Evolutionary conservation across 129 eudicot genomes (phyloP), one percentile per base, ranked within the genome.

Genomic region (Oenanthe sinensis): DNA sequence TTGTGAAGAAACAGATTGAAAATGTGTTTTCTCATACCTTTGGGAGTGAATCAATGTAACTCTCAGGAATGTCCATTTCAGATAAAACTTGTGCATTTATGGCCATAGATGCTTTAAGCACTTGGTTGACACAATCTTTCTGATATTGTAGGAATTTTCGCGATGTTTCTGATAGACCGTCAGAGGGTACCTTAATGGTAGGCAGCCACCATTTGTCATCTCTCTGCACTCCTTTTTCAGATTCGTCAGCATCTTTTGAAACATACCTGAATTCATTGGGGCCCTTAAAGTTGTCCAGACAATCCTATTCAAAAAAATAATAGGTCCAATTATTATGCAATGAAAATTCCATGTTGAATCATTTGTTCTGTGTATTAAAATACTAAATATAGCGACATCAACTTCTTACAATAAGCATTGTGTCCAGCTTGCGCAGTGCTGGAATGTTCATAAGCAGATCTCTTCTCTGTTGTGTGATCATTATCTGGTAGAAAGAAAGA

Each of bases 381-480:
- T 19, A 36, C 8, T 28, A 20, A 42, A 42, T 8, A 44, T 10
- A n/a, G 54, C n/a, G 76, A 45, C 10, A 40, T n/a, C 33, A n/a
- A 54, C 33, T 72, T 44, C 85, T 83, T 78, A 83, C 82, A 30
- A 78, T 79, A 47, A 78, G 85, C 86, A 87, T 84, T 0, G 84
- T 79, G 47, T 87, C 90, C 17, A 87, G 87, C 76, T 87, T 87
- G 49, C 87, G 85, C 33, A 87, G 65, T 10, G 90, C 90, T 36
- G 90, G 90, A 55, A 87, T 81, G 77, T 84, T 87, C 81, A 84
- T 83, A 45, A 44, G 86, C 13, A 87, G 87, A 67, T 87, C 90
- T 36, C 46, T 76, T 73, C 90, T 70, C 77, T 84, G 87, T 74
- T 65, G 78, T 40, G 90, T 84, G 45, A 75, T 80, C 90, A 87